Evolutionary conservation across 305 asterid species (phyloP).

Genomic region (Withania somnifera): DNA sequence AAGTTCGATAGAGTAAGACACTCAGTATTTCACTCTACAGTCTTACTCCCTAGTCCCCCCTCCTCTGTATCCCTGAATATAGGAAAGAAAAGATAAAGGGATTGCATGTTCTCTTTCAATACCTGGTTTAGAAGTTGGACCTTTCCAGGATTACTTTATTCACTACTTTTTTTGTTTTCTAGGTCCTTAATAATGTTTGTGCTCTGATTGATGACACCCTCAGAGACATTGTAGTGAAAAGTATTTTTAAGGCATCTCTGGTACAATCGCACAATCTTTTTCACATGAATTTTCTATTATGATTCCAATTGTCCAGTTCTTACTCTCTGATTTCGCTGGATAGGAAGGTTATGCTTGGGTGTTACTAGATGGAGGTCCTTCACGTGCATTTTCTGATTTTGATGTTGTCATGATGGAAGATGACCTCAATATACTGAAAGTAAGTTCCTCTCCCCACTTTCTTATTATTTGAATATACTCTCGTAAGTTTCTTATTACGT

Average conservation of each 20-base stretch:
- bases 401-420: slow-evolving; percentile 75
- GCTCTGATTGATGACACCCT: slow-evolving; percentile 62
- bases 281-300: slow-evolving; percentile 6
- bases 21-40: neutral
- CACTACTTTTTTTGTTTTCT: neutral
- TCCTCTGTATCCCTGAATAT: neutral
- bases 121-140: neutral
- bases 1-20: slow-evolving; percentile 64
- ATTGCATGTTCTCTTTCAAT: neutral
- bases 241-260: slow-evolving; percentile 77
- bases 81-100: neutral
- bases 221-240: slow-evolving; percentile 73
- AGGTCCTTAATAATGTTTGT: slow-evolving; percentile 50
- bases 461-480: neutral
- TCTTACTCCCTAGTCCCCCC: neutral
- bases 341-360: slow-evolving; percentile 96
- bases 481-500: neutral
- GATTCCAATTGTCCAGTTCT: slow-evolving; percentile 4
- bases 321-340: slow-evolving; percentile 19
- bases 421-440: slow-evolving; percentile 73
- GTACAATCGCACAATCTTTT: slow-evolving; percentile 31
- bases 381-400: slow-evolving; percentile 70
- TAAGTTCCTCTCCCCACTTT: slow-evolving; percentile 16
- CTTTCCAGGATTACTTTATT: neutral
- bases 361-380: slow-evolving; percentile 94